These are phyloP conservation scores for Pleurotus cornucopiae DNA, from an alignment of 768 basidiomycete genomes.

Conservation along the genomic window DNA sequence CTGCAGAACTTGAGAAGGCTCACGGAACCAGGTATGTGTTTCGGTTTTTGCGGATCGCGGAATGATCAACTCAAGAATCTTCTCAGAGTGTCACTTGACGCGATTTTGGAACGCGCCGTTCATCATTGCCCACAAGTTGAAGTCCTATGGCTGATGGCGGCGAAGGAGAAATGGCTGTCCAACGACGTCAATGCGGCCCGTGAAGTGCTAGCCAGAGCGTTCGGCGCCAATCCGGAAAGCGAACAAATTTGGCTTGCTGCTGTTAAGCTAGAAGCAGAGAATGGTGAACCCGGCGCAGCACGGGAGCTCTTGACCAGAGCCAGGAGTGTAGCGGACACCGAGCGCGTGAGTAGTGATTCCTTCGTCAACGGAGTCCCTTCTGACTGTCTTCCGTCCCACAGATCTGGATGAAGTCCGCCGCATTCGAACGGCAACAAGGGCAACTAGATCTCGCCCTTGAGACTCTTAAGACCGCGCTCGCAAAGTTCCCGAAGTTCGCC, in stretches of 20 bases:
- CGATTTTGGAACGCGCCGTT: conserved; percentile 78
- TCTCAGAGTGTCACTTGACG: conserved; percentile 71
- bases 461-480: conserved; percentile 69
- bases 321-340: conserved; percentile 86
- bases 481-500: conserved; percentile 83
- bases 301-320: conserved; percentile 85
- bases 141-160: conserved; percentile 95
- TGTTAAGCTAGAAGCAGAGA: conserved; percentile 95
- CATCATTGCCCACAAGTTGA: conserved; percentile 93
- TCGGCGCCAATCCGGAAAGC: conserved; percentile 93
- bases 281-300: conserved; percentile 84
- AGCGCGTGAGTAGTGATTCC: conserved; percentile 54
- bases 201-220: conserved; percentile 82
- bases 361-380: neutral
- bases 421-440: conserved; percentile 89
- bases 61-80: no score
- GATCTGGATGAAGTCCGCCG: conserved; percentile 99
- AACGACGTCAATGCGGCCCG: conserved; percentile 91
- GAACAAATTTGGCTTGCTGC: conserved; percentile 98
- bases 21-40: conserved; percentile 71
- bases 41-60: neutral
- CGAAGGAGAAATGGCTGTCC: conserved; percentile 93
- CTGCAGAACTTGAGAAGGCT: conserved; percentile 89
- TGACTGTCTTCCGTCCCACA: conserved; percentile 24
- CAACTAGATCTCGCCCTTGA: conserved; percentile 68